Percentiles rank a stretch among this genome's conserved stretches.
phyloP scores from a whole-genome alignment of 192 early-diverging fungal species.

The Allomyces javanicus region DNA sequence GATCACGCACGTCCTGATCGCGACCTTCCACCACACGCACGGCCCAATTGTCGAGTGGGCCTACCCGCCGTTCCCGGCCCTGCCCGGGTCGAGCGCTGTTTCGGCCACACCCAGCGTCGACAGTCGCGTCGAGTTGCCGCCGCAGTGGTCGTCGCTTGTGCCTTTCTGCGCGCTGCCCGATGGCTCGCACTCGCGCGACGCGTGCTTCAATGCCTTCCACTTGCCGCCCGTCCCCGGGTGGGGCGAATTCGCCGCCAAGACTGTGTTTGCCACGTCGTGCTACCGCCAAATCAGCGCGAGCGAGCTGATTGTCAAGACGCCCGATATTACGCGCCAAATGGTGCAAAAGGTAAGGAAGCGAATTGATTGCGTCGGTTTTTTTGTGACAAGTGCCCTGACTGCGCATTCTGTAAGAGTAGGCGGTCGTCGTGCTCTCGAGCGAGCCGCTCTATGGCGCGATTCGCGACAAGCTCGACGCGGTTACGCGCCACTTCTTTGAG shows the following conservation, averaged over 20 bases:
- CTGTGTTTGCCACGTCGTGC: not conserved
- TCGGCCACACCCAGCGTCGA: not conserved
- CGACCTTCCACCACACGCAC: not conserved
- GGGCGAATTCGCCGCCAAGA: not conserved
- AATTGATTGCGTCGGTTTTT: too few relatives aligned
- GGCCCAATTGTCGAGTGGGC: not conserved
- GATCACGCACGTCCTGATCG: not conserved
- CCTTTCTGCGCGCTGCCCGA: not conserved
- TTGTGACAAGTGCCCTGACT: too few relatives aligned
- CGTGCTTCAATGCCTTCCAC: not conserved
- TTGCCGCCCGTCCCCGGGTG: not conserved
- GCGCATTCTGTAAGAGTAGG: too few relatives aligned
- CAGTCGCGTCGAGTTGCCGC: not conserved
- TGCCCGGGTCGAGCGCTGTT: not conserved
- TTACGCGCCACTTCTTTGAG: not conserved
- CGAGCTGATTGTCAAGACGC: not conserved
- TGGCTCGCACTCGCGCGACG: not conserved
- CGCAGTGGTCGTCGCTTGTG: not conserved
- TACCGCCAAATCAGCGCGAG: not conserved
- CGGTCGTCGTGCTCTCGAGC: not conserved
- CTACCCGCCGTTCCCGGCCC: not conserved
- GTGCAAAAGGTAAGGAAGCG: not conserved
- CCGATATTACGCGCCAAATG: not conserved
- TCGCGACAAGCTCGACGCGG: not conserved
- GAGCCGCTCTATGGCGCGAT: not conserved